phyloP scores from a whole-genome alignment of 1,284 basidiomycete genomes.

The Ganoderma resinaceum region DNA sequence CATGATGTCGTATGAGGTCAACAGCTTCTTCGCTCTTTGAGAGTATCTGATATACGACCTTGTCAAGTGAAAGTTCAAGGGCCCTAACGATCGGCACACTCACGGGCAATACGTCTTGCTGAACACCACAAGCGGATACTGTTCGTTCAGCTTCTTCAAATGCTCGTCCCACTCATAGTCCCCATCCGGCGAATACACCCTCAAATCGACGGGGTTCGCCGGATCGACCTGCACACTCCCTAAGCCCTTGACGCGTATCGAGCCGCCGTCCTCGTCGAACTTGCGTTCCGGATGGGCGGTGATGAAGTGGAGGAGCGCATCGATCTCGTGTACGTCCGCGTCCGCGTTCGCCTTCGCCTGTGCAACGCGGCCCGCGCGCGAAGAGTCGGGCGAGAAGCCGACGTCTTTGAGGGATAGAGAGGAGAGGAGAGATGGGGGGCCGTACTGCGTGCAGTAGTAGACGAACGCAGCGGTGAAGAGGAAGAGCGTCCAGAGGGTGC shows the following conservation, averaged over 20 bases:
- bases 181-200: constrained; percentile 55
- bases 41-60: constrained; percentile 59
- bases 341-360: constrained; percentile 36
- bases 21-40: constrained; percentile 69
- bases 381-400: constrained; percentile 35
- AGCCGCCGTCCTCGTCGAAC: constrained; percentile 47
- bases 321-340: constrained; percentile 55
- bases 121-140: constrained; percentile 77
- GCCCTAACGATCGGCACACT: constrained; percentile 3
- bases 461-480: constrained; percentile 39
- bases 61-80: neutral
- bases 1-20: constrained; percentile 67
- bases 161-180: constrained; percentile 57
- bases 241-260: constrained; percentile 38
- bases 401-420: constrained; percentile 36
- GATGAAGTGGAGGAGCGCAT: constrained; percentile 69
- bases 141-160: constrained; percentile 50
- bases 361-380: constrained; percentile 37
- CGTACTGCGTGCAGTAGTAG: constrained; percentile 38
- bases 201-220: constrained; percentile 52
- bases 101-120: constrained; percentile 86
- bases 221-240: constrained; percentile 45
- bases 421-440: constrained; percentile 32
- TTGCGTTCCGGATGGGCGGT: constrained; percentile 53
- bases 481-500: constrained; percentile 45